These are phyloP conservation scores for Fusarium sp. DNA, from an alignment of 2,329 filamentous ascomycete species.

Conservation along the genomic window DNA sequence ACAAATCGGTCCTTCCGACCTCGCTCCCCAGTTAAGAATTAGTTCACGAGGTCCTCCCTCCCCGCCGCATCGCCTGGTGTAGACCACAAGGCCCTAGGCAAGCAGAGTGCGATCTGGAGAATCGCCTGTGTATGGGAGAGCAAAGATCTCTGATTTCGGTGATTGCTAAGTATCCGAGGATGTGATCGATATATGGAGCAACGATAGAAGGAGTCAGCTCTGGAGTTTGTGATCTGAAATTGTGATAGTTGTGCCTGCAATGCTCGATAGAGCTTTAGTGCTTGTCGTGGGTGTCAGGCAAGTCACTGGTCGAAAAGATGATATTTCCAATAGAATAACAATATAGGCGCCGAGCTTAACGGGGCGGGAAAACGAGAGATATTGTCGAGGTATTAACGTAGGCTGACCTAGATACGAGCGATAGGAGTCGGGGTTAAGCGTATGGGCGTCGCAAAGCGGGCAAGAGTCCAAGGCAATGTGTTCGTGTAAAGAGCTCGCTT, in stretches of 20 bases:
- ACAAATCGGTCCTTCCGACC: conserved; percentile 46
- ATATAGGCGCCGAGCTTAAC: conserved; percentile 1
- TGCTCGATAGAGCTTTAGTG: conserved; percentile 6
- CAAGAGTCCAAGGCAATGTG: conserved; percentile 14
- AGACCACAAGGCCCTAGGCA: conserved; percentile 42
- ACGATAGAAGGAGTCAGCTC: neutral
- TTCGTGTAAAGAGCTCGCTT: neutral
- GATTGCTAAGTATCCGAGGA: neutral
- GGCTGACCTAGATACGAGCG: conserved; percentile 13
- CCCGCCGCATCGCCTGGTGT: conserved; percentile 61
- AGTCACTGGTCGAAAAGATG: conserved; percentile 12
- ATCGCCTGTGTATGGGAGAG: conserved; percentile 25
- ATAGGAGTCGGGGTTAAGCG: conserved; percentile 21
- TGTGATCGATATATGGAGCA: conserved; percentile 1
- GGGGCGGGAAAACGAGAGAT: neutral
- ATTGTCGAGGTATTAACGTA: neutral
- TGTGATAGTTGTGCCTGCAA: conserved; percentile 5
- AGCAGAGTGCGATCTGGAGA: conserved; percentile 36
- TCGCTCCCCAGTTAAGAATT: conserved; percentile 50
- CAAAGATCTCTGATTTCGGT: neutral
- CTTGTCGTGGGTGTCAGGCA: neutral
- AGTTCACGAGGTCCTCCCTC: conserved; percentile 57
- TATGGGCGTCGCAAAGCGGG: conserved; percentile 34
- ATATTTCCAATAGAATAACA: neutral
- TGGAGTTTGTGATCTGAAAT: conserved; percentile 5